Evolutionary conservation across 2,329 filamentous ascomycete species (phyloP).

Genomic region (Monosporascus sp.): DNA sequence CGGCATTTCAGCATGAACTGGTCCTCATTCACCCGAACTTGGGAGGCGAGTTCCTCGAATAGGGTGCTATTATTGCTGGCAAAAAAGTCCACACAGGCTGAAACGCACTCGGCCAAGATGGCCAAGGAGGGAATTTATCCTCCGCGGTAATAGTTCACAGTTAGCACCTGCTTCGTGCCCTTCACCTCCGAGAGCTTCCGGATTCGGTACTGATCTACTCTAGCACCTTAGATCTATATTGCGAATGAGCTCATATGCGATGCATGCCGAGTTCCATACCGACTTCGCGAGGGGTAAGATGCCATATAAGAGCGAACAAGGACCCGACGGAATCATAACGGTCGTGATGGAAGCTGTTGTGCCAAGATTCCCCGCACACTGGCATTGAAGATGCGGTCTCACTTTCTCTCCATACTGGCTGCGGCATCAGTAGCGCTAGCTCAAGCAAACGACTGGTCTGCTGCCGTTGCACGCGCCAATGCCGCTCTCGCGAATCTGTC

Average conservation of each 20-base stretch:
- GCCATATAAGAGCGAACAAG: not conserved
- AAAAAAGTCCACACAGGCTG: not conserved
- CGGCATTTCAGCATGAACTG: not conserved
- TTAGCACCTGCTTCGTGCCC: conserved; percentile 14
- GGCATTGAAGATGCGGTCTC: not conserved
- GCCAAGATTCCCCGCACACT: not conserved
- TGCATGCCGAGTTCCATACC: not conserved
- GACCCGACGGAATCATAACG: not conserved
- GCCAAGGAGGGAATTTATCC: conserved; percentile 19
- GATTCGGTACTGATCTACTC: not conserved
- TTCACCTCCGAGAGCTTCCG: conserved; percentile 19
- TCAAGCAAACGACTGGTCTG: conserved; percentile 46
- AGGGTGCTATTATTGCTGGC: no score
- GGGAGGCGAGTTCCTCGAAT: not conserved
- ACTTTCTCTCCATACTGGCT: conserved; percentile 5
- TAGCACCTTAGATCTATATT: not conserved
- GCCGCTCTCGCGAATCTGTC: conserved; percentile 64
- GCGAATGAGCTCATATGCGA: not conserved
- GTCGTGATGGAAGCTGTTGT: not conserved
- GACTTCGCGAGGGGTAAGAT: not conserved
- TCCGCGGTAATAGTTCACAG: conserved; percentile 12
- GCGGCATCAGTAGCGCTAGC: conserved; percentile 6
- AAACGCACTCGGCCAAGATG: conserved; percentile 11
- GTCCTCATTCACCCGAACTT: not conserved
- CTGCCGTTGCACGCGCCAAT: conserved; percentile 66